Evolutionary conservation across 2,329 filamentous ascomycete species (phyloP), one percentile per base, ranked within the genome.

Genomic region (Lecanicillium sp.): DNA sequence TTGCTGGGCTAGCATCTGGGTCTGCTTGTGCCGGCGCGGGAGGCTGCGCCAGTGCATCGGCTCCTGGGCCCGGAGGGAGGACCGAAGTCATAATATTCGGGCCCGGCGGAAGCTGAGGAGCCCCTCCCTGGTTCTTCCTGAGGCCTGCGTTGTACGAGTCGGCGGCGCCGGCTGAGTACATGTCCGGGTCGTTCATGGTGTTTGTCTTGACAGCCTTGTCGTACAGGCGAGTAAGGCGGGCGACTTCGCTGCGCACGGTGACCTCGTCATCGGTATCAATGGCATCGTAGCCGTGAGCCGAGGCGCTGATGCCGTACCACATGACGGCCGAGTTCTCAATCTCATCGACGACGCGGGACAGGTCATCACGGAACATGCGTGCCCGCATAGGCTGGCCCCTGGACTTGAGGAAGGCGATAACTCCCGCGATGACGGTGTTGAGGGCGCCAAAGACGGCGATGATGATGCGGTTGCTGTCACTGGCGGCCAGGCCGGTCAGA

Each of bases 321-420:
- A 50, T 50, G 33, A 50, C 40, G 19, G 45, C 47, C 34, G 44
- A 47, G 40, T 48, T 50, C 33, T 50, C 47, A 34, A 50, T 50
- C 43, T 50, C 47, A 36, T 48, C 47, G 13, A 50, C 47, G 5
- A 50, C 47, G 31, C 47, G 44, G 6, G 45, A 41, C 18, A 50
- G 40, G 34, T 50, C 47, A 40, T 50, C 47, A 20, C 46, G 44
- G 45, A 50, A 50, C 40, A 50, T 47, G 37, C 46, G 42, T 12
- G 46, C 39, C 18, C 47, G 45, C 37, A 48, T 39, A 6, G 47
- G 47, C 46, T 50, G 47, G 25, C 47, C 47, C 8, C 47, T 37
- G 5, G 46, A 48, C 41, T 50, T 50, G 32, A 50, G 41, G 18
- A 46, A 50, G 9, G 48, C 45, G 19, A 50, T 33, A 17, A 50